phyloP scores from a whole-genome alignment of 2,329 filamentous ascomycete species.

The Colletotrichum liaoningense region DNA sequence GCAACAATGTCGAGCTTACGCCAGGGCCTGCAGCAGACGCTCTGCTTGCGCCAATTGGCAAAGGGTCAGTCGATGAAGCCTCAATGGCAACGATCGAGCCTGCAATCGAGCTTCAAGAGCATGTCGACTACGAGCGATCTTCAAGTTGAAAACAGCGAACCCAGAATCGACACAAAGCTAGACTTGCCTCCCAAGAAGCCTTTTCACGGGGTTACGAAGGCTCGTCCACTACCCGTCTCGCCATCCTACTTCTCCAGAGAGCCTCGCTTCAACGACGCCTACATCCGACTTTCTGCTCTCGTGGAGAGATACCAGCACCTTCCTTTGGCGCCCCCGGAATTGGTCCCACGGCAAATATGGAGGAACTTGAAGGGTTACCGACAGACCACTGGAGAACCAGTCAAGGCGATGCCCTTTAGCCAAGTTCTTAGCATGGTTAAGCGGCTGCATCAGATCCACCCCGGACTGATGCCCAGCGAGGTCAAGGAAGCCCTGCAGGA shows the following conservation, averaged over 20 bases:
- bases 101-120: conserved; percentile 43
- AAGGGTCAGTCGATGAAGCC: conserved; percentile 45
- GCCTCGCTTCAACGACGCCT: conserved; percentile 86
- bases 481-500: conserved; percentile 72
- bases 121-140: conserved; percentile 37
- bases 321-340: conserved; percentile 72
- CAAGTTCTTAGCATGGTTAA: conserved; percentile 81
- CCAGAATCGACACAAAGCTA: not conserved
- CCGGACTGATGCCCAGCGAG: conserved; percentile 77
- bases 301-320: conserved; percentile 78
- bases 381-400: conserved; percentile 74
- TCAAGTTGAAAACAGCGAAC: not conserved
- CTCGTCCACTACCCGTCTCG: conserved; percentile 84
- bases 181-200: conserved; percentile 38
- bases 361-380: conserved; percentile 82
- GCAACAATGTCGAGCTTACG: conserved; percentile 49
- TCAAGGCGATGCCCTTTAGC: conserved; percentile 83
- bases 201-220: conserved; percentile 55
- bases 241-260: conserved; percentile 95
- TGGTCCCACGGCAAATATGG: conserved; percentile 84
- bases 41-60: conserved; percentile 46
- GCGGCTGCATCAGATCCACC: conserved; percentile 87
- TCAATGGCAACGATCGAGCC: conserved; percentile 38
- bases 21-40: conserved; percentile 49
- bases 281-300: conserved; percentile 79